Conservation (phyloP, 352 stramenopile genomes). For the Phytophthora kernoviae region DNA sequence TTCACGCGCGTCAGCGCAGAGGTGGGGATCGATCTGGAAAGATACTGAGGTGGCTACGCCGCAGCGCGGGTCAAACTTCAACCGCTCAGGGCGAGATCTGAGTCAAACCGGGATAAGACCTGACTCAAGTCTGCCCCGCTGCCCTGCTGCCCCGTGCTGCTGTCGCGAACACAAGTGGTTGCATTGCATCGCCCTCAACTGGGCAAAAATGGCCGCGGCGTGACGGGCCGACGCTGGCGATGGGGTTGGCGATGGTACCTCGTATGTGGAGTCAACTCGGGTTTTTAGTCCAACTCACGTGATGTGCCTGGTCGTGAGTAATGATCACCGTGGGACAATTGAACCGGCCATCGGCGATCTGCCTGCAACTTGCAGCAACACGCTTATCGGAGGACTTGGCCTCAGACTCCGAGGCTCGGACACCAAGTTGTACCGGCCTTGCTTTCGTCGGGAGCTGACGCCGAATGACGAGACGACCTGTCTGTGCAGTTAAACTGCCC, state of each 20-base stretch:
- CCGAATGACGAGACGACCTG: constrained; percentile 9
- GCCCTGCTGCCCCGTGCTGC: no score
- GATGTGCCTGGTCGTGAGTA: constrained; percentile 30
- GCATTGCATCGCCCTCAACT: no score
- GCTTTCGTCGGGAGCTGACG: constrained; percentile 14
- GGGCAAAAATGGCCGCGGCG: constrained; percentile 1
- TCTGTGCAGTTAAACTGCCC: not conserved
- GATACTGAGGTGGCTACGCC: not conserved
- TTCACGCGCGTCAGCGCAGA: no score
- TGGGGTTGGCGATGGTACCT: constrained; percentile 11
- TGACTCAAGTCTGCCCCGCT: no score
- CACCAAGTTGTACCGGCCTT: constrained; percentile 15
- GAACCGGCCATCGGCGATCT: constrained; percentile 9
- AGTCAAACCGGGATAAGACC: no score
- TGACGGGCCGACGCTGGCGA: constrained; percentile 27
- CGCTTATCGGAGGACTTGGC: no score
- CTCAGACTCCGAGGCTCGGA: constrained; percentile 15
- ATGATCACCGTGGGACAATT: constrained; percentile 31
- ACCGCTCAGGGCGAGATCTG: no score
- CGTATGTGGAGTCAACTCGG: constrained; percentile 7
- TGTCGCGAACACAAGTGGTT: no score
- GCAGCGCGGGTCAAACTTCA: no score
- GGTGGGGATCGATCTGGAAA: no score
- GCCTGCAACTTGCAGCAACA: constrained; percentile 6
- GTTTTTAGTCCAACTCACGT: constrained; percentile 12